Evolutionary conservation across 805 yeast species (phyloP).

Genomic region (Gaillardinia entomophila): DNA sequence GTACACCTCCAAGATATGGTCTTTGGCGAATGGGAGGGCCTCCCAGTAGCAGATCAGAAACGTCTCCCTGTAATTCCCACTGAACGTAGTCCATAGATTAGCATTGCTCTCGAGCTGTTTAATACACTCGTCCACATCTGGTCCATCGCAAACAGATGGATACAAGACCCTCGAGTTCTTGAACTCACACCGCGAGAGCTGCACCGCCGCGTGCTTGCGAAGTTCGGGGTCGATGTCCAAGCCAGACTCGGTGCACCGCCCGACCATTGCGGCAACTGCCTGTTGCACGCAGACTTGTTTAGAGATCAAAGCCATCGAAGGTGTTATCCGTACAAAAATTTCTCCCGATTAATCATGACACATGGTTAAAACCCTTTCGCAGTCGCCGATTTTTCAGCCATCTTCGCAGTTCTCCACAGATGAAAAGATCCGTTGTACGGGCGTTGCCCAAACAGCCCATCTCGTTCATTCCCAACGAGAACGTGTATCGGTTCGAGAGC

Average conservation of each 20-base stretch:
- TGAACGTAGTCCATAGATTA: slow-evolving; percentile 72
- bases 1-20: slow-evolving; percentile 42
- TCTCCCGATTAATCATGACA: too few relatives aligned
- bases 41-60: slow-evolving; percentile 49
- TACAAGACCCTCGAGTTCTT: slow-evolving; percentile 36
- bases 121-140: slow-evolving; percentile 30
- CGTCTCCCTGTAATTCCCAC: slow-evolving; percentile 56
- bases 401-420: too few relatives aligned
- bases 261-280: slow-evolving; percentile 36
- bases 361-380: too few relatives aligned
- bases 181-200: slow-evolving; percentile 52
- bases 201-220: slow-evolving; percentile 37
- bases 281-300: slow-evolving; percentile 33
- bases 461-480: slow-evolving; percentile 24
- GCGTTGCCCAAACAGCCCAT: too few relatives aligned
- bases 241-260: slow-evolving; percentile 35
- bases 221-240: slow-evolving; percentile 30
- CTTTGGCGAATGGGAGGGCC: slow-evolving; percentile 46
- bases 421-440: too few relatives aligned
- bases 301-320: too few relatives aligned
- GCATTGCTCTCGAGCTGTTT: slow-evolving; percentile 34
- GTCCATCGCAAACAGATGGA: slow-evolving; percentile 19
- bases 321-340: too few relatives aligned
- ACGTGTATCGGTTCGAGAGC: slow-evolving; percentile 19
- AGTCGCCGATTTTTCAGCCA: too few relatives aligned